These are phyloP conservation scores for Pythium biforme DNA, from an alignment of 352 stramenopile species.

Conservation along the genomic window DNA sequence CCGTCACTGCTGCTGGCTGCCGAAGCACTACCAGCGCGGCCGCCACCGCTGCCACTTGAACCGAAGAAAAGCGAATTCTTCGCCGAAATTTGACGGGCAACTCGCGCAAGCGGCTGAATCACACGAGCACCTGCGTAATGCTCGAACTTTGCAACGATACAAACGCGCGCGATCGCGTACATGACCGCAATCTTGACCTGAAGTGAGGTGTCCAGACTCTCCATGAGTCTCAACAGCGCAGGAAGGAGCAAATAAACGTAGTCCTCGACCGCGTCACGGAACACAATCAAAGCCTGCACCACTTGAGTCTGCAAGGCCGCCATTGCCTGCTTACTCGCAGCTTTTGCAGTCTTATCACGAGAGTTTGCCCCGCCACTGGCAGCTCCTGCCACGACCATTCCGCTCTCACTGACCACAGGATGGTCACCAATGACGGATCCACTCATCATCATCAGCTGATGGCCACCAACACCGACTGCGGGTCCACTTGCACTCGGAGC, in stretches of 20 bases:
- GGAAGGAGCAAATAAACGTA: conserved; percentile 95
- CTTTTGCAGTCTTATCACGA: conserved; percentile 25
- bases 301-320: conserved; percentile 75
- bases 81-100: conserved; percentile 70
- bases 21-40: conserved; percentile 6
- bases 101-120: conserved; percentile 64
- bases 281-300: conserved; percentile 89
- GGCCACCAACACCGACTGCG: conserved; percentile 2
- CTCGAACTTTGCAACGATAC: conserved; percentile 71
- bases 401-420: not conserved
- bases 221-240: conserved; percentile 91
- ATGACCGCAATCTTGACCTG: conserved; percentile 77
- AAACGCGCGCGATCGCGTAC: conserved; percentile 66
- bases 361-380: not conserved
- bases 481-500: not conserved
- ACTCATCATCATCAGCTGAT: conserved; percentile 24
- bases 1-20: not conserved
- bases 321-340: conserved; percentile 24
- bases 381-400: not conserved
- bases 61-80: conserved; percentile 69
- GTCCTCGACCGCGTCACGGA: conserved; percentile 90
- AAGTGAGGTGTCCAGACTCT: conserved; percentile 85
- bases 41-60: conserved; percentile 30
- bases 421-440: conserved; percentile 16
- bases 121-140: conserved; percentile 76